Conservation (phyloP, 805 yeast species). For the Starmera amethionina region DNA sequence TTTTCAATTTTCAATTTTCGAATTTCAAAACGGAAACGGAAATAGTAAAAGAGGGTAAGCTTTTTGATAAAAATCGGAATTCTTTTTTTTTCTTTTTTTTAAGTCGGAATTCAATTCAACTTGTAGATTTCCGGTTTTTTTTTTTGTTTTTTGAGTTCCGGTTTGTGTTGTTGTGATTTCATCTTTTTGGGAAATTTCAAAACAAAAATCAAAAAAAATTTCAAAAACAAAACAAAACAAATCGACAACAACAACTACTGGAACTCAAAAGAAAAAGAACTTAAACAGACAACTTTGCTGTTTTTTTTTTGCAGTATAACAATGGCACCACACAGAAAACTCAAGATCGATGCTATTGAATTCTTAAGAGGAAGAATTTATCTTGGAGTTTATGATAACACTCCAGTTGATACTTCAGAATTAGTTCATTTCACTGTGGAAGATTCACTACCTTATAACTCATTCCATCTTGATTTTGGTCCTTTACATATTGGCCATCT, state of each 20-base stretch:
- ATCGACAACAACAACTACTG: background rate
- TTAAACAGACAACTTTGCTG: background rate
- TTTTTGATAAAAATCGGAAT: no score
- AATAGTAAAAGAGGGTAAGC: no score
- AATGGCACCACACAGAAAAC: background rate
- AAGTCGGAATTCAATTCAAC: no score
- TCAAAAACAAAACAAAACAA: background rate
- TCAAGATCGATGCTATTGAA: conserved; percentile 1
- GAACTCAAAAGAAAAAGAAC: no score
- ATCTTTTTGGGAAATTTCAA: background rate
- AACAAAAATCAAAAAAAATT: background rate
- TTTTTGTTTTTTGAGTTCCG: no score
- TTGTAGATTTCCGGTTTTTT: no score
- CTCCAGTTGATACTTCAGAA: conserved; percentile 69
- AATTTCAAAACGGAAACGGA: no score
- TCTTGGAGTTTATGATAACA: conserved; percentile 76
- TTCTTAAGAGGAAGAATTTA: conserved; percentile 45
- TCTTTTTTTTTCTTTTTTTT: no score
- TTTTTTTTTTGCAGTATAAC: background rate
- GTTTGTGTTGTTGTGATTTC: background rate
- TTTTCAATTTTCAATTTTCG: no score
- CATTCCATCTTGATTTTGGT: conserved; percentile 96
- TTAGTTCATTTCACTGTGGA: conserved; percentile 86
- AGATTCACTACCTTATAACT: conserved; percentile 82
- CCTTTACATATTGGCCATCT: conserved; percentile 90